phyloP scores from a whole-genome alignment of 2,329 filamentous ascomycete species.

The Colletotrichum euphorbiae region DNA sequence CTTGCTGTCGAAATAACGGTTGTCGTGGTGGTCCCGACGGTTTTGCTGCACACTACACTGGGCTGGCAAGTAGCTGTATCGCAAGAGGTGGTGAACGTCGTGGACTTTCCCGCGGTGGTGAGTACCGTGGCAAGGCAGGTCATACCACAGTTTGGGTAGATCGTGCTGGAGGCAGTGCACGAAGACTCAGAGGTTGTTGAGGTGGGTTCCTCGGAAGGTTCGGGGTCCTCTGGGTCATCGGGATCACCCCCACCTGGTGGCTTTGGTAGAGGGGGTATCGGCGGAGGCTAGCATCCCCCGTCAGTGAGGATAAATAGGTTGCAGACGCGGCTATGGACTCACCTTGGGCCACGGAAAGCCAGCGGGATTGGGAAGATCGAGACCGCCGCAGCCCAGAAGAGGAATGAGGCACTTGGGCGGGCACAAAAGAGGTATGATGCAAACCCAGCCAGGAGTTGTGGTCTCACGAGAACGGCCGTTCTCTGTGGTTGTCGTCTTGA shows the following conservation, averaged over 20 bases:
- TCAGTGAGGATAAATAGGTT: neutral
- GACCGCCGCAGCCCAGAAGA: neutral
- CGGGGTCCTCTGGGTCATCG: neutral
- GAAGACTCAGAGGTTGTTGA: neutral
- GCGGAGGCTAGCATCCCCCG: neutral
- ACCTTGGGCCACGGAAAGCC: conserved; percentile 2
- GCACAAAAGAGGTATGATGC: neutral
- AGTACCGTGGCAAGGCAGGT: neutral
- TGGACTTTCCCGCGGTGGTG: neutral
- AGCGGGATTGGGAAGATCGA: neutral
- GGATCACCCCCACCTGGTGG: neutral
- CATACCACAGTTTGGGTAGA: neutral
- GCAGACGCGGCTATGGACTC: neutral
- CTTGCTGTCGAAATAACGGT: neutral
- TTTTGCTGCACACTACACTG: neutral
- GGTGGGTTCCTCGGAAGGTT: neutral
- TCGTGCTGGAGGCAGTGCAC: neutral
- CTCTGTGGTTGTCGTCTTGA: no score
- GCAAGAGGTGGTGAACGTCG: neutral
- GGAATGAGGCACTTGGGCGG: neutral
- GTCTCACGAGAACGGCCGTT: no score
- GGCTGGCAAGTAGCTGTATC: neutral
- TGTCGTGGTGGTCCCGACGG: neutral
- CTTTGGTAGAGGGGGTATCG: neutral
- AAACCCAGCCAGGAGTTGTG: neutral